A percentile compares a stretch with the other conserved stretches of the same genome.
Evolutionary conservation across 768 basidiomycete genomes (phyloP).

Genomic region (Mycena pura): DNA sequence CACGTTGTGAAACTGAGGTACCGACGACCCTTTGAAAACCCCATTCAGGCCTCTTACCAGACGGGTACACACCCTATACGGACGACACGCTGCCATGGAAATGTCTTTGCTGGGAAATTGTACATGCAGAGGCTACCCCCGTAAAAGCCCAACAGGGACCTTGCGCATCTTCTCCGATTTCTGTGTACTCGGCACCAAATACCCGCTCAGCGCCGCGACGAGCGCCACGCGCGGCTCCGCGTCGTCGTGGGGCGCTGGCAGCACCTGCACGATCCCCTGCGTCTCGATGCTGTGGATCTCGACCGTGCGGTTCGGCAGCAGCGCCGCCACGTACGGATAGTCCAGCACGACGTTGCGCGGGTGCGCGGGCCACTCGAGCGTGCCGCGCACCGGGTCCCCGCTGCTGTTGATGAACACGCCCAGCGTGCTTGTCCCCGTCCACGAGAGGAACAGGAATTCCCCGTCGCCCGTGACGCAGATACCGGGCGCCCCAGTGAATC

Average conservation of each 20-base stretch:
- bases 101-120: no score
- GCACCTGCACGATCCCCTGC: constrained; percentile 72
- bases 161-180: constrained; percentile 54
- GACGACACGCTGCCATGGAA: no score
- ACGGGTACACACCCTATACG: no score
- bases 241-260: constrained; percentile 53
- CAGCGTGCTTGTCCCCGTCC: constrained; percentile 80
- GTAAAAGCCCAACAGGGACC: constrained; percentile 43
- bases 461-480: constrained; percentile 73
- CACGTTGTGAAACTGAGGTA: no score
- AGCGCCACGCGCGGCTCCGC: constrained; percentile 39
- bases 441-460: constrained; percentile 88
- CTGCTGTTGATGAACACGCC: constrained; percentile 86
- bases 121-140: no score
- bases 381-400: constrained; percentile 90
- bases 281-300: constrained; percentile 84
- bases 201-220: constrained; percentile 50
- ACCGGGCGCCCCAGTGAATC: constrained; percentile 65
- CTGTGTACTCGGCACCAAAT: constrained; percentile 57
- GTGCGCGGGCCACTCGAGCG: constrained; percentile 84
- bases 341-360: constrained; percentile 73
- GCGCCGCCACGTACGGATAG: constrained; percentile 78
- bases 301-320: constrained; percentile 80
- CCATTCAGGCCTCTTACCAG: no score
- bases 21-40: no score